Base-by-base conservation (phyloP, 257 asterid genomes). In the Jacaranda copaia region DNA sequence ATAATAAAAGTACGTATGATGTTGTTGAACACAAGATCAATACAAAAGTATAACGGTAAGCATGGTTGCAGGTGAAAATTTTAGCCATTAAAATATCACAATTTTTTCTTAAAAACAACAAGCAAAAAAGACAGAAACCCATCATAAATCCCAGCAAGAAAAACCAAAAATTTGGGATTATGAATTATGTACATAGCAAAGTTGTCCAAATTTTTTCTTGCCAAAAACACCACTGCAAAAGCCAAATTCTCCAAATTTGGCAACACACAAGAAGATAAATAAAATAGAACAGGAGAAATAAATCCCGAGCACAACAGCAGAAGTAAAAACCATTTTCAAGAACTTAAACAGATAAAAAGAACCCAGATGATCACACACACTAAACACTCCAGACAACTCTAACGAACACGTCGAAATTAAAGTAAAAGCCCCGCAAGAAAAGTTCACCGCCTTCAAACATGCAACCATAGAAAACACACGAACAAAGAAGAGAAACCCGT, bases 81-180 rank as follows among this genome's bases (percentile, higher is more conserved):
- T 46, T 25, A 68, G 58, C 3, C 52, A 16, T 58, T 13, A 70
- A 62, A 15, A 35, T 35, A 15, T 53, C 38, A 53, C 52, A 70
- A 5, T 13, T 62, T 62, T 5, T 36, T n/a, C 38, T 8, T 39
- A 51, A 40, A 39, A 61, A 3, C 4, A 60, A 43, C 20, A 62
- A 11, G 0, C 38, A 25, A 1, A 59, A 32, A 46, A 5, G 18
- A 48, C 68, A 72, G 5, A 72, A 71, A 57, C 76, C 19, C 66
- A 42, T 20, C 53, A 8, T 5, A 68, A 66, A 77, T 15, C 14
- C 55, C n/a, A 42, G 19, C 38, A 5, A 53, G 15, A 5, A 40
- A 70, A 59, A 4, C 14, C 73, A 61, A 14, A 70, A 70, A 74
- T 64, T 63, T 5, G 45, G 79, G 65, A 0, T 38, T 25, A 25